A percentile compares a stretch with the other conserved stretches of the same genome.
phyloP scores from a whole-genome alignment of 2,329 filamentous ascomycete species.

The Sporothrix schenckii region DNA sequence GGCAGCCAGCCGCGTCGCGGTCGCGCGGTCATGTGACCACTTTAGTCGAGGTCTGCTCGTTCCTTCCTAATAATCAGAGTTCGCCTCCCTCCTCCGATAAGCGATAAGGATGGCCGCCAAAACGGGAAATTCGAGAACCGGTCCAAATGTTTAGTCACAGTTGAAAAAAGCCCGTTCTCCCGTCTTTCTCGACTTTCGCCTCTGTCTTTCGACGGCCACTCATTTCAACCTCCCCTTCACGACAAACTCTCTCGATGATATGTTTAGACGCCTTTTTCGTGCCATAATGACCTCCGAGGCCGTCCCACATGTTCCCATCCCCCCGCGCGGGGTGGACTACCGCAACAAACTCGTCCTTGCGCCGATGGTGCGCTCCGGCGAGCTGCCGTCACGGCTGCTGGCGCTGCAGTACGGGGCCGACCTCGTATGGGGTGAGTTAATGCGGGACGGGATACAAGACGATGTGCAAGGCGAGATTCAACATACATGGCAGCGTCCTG shows the following conservation, averaged over 20 bases:
- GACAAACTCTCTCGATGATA: constrained; percentile 26
- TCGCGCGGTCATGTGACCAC: constrained; percentile 24
- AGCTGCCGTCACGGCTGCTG: constrained; percentile 84
- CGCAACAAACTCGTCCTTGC: constrained; percentile 91
- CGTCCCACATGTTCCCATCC: constrained; percentile 76
- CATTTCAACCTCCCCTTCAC: not conserved
- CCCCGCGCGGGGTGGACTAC: constrained; percentile 87
- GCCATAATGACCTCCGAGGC: constrained; percentile 61
- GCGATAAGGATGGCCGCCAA: not conserved
- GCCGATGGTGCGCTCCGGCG: constrained; percentile 97
- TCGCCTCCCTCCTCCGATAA: not conserved
- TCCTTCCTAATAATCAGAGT: not conserved
- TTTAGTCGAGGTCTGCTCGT: not conserved
- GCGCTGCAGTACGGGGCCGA: constrained; percentile 95
- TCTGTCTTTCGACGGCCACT: not conserved
- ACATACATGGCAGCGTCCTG: too few species aligned
- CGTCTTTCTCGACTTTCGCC: not conserved
- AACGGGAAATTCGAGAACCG: constrained; percentile 21
- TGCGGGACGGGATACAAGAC: not conserved
- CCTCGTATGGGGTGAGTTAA: constrained; percentile 80
- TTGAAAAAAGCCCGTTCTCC: not conserved
- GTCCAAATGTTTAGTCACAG: constrained; percentile 13
- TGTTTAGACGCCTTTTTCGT: constrained; percentile 44
- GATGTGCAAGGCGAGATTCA: too few species aligned
- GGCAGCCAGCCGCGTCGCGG: constrained; percentile 14